Evolutionary conservation across 805 yeast species (phyloP).

Genomic region (Deakozyma indianensis): DNA sequence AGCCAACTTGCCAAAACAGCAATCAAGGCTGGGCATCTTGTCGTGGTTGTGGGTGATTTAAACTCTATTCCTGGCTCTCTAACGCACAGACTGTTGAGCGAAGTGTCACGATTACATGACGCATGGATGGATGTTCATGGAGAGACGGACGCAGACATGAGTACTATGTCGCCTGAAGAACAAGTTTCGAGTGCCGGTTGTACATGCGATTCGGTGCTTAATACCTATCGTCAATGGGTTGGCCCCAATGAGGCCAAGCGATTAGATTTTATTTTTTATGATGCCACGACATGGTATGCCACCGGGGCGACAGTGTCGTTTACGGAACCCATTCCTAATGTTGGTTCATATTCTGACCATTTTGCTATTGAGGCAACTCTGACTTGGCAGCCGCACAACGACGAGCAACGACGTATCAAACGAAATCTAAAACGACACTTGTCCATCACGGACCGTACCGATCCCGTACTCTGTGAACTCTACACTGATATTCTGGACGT

Average conservation of each 20-base stretch:
- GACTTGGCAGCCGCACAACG: conserved; percentile 3
- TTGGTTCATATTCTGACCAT: conserved; percentile 84
- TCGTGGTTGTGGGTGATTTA: conserved; percentile 83
- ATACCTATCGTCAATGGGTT: conserved; percentile 63
- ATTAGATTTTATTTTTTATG: conserved; percentile 78
- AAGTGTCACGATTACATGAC: conserved; percentile 56
- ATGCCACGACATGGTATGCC: conserved; percentile 37
- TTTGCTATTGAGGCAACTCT: conserved; percentile 42
- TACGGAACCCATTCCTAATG: conserved; percentile 47
- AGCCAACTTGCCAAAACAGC: conserved; percentile 49
- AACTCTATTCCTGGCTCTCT: conserved; percentile 80
- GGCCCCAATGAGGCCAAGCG: conserved; percentile 63
- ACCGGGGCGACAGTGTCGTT: conserved; percentile 57
- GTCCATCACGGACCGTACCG: conserved; percentile 1
- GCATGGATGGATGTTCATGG: conserved; percentile 70
- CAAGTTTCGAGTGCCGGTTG: conserved; percentile 68
- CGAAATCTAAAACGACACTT: background rate
- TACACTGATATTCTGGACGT: conserved; percentile 37
- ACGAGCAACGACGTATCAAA: background rate
- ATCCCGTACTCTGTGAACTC: conserved; percentile 7
- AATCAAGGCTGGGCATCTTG: conserved; percentile 64
- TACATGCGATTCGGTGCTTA: conserved; percentile 78
- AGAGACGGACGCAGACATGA: conserved; percentile 26
- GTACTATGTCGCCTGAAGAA: conserved; percentile 33
- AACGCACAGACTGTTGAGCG: conserved; percentile 60